A percentile compares a stretch with the other conserved stretches of the same genome.
These are phyloP conservation scores for Tremellales sp. DNA, from an alignment of 1,284 basidiomycete species.

Conservation along the genomic window DNA sequence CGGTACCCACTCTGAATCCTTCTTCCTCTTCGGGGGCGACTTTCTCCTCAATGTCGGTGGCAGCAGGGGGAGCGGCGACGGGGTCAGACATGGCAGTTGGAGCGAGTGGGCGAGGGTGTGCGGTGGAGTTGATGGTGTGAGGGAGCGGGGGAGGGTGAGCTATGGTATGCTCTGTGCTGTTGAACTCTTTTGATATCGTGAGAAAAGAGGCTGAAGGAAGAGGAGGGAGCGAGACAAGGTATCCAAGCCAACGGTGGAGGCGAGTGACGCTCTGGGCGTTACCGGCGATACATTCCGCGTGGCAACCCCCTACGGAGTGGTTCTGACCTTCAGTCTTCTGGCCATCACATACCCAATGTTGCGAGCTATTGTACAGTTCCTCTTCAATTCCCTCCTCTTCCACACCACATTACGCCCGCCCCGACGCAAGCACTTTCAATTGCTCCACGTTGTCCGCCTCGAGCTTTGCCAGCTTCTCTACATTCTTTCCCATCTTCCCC, in stretches of 20 bases:
- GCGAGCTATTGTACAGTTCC: no score
- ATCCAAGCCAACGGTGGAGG: background rate
- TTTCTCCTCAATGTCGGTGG: constrained; percentile 7
- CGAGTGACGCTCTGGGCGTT: no score
- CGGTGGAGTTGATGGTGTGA: no score
- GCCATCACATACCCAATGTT: background rate
- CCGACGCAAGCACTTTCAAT: constrained; percentile 56
- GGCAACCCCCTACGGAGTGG: background rate
- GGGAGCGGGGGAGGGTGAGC: no score
- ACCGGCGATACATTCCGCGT: no score
- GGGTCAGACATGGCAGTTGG: background rate
- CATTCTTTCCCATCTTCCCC: constrained; percentile 67
- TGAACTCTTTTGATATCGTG: no score
- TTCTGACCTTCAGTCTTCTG: background rate
- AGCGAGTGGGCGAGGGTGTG: no score
- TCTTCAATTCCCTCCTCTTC: no score
- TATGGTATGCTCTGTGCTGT: no score
- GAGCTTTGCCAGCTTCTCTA: constrained; percentile 62
- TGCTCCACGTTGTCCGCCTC: constrained; percentile 67
- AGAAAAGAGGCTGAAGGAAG: no score
- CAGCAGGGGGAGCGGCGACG: background rate
- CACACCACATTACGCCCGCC: background rate
- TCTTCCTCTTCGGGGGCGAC: constrained; percentile 9
- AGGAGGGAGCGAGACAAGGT: background rate
- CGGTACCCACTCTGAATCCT: constrained; percentile 25